phyloP scores from a whole-genome alignment of 116 monocot species.

The Zostera marina region DNA sequence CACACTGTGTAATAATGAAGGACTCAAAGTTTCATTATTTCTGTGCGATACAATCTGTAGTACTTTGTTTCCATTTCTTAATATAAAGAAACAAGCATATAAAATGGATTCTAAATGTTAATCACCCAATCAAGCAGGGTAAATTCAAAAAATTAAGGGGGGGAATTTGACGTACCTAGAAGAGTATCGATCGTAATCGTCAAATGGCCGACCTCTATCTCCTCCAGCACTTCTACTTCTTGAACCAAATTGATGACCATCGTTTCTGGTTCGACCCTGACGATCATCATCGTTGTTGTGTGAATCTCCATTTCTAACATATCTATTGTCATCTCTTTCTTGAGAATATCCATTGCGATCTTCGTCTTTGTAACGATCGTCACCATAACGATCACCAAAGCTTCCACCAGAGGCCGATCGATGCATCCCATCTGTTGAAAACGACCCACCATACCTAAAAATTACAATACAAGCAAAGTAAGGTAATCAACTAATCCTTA shows the following conservation, averaged over 20 bases:
- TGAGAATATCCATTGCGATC: constrained; percentile 54
- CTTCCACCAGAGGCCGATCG: constrained; percentile 17
- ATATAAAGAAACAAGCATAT: not conserved
- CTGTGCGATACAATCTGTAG: no score
- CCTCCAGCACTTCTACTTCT: constrained; percentile 48
- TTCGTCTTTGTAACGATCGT: constrained; percentile 53
- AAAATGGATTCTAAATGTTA: not conserved
- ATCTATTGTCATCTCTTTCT: constrained; percentile 74
- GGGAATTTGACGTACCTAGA: constrained; percentile 30
- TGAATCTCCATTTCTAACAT: constrained; percentile 39
- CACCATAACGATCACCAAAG: constrained; percentile 31
- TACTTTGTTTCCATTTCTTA: not conserved
- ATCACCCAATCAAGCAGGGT: not conserved
- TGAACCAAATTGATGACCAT: constrained; percentile 45
- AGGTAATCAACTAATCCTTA: not conserved
- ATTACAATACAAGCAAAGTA: not conserved
- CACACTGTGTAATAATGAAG: no score
- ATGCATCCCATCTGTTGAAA: constrained; percentile 31
- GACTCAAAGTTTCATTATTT: no score
- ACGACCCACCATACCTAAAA: constrained; percentile 24
- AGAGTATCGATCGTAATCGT: constrained; percentile 65
- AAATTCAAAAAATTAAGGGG: not conserved
- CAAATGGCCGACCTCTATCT: constrained; percentile 42
- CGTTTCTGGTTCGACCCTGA: constrained; percentile 28
- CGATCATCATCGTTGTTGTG: constrained; percentile 48